Conservation (phyloP, 2,329 filamentous ascomycete species). For the Monosporascus sp. region DNA sequence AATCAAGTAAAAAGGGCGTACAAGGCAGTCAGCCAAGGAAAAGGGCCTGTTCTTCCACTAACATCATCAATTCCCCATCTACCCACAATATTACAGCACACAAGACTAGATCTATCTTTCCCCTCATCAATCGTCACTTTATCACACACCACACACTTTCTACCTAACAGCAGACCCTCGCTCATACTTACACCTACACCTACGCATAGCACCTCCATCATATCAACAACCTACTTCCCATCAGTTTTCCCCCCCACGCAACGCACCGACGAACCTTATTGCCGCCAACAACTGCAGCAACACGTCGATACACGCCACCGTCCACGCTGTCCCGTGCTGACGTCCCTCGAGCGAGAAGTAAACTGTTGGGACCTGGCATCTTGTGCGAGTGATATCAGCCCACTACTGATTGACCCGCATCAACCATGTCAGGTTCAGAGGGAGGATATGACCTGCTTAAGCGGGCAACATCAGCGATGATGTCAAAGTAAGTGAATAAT, state of each 20-base stretch:
- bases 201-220: neutral
- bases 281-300: neutral
- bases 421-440: conserved; percentile 46
- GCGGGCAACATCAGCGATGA: conserved; percentile 57
- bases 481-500: conserved; percentile 49
- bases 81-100: neutral
- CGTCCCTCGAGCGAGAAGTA: conserved; percentile 8
- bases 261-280: neutral
- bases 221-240: neutral
- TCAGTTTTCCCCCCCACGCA: neutral
- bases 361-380: conserved; percentile 17
- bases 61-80: neutral
- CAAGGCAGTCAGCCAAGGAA: neutral
- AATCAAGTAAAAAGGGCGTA: neutral
- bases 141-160: neutral
- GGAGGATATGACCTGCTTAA: conserved; percentile 52
- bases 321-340: neutral
- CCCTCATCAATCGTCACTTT: neutral
- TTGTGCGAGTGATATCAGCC: conserved; percentile 7
- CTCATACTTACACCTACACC: neutral
- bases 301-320: neutral
- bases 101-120: neutral
- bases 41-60: neutral
- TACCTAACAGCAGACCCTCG: neutral
- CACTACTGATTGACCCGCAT: conserved; percentile 8